These are phyloP conservation scores for Nitzschia palea DNA, from an alignment of 108 stramenopile genomes.

Conservation along the genomic window DNA sequence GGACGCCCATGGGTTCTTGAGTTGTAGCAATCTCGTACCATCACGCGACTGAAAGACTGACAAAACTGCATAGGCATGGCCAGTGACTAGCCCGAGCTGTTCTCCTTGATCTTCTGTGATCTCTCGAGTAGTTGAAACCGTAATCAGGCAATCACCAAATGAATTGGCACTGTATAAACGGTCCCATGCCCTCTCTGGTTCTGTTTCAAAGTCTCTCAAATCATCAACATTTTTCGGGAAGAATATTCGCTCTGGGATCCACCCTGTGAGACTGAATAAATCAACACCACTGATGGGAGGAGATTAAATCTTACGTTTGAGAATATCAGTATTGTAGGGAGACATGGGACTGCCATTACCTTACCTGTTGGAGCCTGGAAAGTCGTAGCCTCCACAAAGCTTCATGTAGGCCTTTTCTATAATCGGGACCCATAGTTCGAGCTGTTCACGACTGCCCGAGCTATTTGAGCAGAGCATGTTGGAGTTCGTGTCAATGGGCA, in stretches of 20 bases:
- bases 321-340: too few relatives aligned
- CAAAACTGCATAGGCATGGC: slow-evolving; percentile 93
- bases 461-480: slow-evolving; percentile 82
- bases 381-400: slow-evolving; percentile 89
- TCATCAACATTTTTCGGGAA: slow-evolving; percentile 53
- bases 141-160: slow-evolving; percentile 88
- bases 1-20: slow-evolving; percentile 93
- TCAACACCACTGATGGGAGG: slow-evolving; percentile 85
- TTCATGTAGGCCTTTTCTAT: slow-evolving; percentile 97
- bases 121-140: slow-evolving; percentile 70
- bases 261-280: slow-evolving; percentile 89
- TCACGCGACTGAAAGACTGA: slow-evolving; percentile 61
- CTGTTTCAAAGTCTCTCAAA: slow-evolving; percentile 66
- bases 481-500: slow-evolving; percentile 77
- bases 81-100: slow-evolving; percentile 78
- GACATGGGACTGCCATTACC: too few relatives aligned
- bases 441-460: slow-evolving; percentile 9
- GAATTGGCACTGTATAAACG: slow-evolving; percentile 67
- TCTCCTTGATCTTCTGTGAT: slow-evolving; percentile 65
- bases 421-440: slow-evolving; percentile 91
- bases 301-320: too few relatives aligned
- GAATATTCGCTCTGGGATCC: slow-evolving; percentile 91
- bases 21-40: slow-evolving; percentile 63
- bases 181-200: slow-evolving; percentile 81
- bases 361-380: slow-evolving; percentile 83